Percentiles rank a stretch among this genome's conserved stretches.
phyloP scores from a whole-genome alignment of 2,329 filamentous ascomycete genomes.

The Colletotrichum truncatum region DNA sequence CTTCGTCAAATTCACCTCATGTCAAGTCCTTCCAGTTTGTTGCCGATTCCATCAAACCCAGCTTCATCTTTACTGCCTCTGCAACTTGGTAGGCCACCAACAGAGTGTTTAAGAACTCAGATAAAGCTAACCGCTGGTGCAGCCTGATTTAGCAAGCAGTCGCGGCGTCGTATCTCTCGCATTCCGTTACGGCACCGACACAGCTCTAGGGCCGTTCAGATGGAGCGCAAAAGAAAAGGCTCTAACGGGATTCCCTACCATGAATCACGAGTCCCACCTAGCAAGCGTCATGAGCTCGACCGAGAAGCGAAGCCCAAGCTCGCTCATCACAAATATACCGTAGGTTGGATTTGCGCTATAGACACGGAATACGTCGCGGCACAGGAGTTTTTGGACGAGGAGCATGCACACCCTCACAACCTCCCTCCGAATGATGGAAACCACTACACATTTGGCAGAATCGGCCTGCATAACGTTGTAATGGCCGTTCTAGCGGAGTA shows the following conservation, averaged over 20 bases:
- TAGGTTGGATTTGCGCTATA: slow-evolving; percentile 27
- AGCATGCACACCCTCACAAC: not conserved
- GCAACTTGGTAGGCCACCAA: not conserved
- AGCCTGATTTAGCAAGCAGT: not conserved
- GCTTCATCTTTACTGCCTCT: not conserved
- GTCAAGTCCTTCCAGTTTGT: too few relatives aligned
- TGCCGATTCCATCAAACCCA: not conserved
- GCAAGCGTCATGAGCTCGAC: not conserved
- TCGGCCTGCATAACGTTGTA: slow-evolving; percentile 33
- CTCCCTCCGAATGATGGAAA: slow-evolving; percentile 25
- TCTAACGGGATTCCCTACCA: not conserved
- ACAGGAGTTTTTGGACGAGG: not conserved
- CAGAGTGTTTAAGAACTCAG: not conserved
- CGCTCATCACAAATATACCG: not conserved
- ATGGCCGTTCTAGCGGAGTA: slow-evolving; percentile 34
- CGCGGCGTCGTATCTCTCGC: not conserved
- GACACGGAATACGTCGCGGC: slow-evolving; percentile 8
- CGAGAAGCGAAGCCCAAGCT: not conserved
- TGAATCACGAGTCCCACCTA: not conserved
- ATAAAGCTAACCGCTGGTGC: not conserved
- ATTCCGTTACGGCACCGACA: not conserved
- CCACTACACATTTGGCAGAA: slow-evolving; percentile 29
- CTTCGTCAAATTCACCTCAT: too few relatives aligned
- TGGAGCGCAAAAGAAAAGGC: not conserved
- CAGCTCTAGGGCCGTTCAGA: fast-evolving